Conservation (phyloP, 257 asterid genomes). For the Gentiana macrophylla region DNA sequence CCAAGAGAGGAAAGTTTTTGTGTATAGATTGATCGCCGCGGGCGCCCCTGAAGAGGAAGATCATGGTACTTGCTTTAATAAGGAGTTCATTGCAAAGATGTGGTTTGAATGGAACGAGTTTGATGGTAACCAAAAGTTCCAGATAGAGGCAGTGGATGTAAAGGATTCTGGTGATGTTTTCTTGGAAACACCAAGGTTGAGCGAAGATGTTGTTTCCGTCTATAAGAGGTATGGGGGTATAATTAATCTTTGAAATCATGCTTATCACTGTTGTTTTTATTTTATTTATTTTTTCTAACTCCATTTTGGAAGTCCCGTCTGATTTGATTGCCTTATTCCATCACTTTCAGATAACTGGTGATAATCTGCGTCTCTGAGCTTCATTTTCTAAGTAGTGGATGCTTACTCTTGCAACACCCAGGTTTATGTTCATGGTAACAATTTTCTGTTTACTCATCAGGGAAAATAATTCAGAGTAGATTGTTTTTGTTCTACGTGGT, state of each 20-base stretch:
- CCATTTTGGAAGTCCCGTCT: background rate
- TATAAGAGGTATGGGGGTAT: constrained; percentile 36
- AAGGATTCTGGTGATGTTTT: constrained; percentile 48
- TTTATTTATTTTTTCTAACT: background rate
- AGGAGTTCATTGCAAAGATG: constrained; percentile 85
- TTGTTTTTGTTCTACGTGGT: background rate
- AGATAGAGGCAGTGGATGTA: constrained; percentile 54
- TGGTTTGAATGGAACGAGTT: constrained; percentile 95
- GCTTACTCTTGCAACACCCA: background rate
- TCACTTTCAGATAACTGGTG: constrained; percentile 31
- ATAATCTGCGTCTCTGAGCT: constrained; percentile 6
- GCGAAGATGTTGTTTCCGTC: constrained; percentile 50
- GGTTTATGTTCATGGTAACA: too few species aligned
- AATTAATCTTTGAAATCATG: background rate
- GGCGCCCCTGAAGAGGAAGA: constrained; percentile 81
- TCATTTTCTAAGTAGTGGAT: background rate
- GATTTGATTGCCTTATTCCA: constrained; percentile 1
- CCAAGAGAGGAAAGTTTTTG: constrained; percentile 69
- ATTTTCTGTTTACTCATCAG: too few species aligned
- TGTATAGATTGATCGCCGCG: constrained; percentile 63
- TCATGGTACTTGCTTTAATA: constrained; percentile 74
- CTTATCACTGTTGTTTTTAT: background rate
- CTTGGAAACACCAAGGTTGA: constrained; percentile 53
- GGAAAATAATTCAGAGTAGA: background rate
- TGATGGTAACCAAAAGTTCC: constrained; percentile 45